Evolutionary conservation across 2,329 filamentous ascomycete genomes (phyloP), one percentile per base, ranked within the genome.

Genomic region (Xylaria hypoxylon): DNA sequence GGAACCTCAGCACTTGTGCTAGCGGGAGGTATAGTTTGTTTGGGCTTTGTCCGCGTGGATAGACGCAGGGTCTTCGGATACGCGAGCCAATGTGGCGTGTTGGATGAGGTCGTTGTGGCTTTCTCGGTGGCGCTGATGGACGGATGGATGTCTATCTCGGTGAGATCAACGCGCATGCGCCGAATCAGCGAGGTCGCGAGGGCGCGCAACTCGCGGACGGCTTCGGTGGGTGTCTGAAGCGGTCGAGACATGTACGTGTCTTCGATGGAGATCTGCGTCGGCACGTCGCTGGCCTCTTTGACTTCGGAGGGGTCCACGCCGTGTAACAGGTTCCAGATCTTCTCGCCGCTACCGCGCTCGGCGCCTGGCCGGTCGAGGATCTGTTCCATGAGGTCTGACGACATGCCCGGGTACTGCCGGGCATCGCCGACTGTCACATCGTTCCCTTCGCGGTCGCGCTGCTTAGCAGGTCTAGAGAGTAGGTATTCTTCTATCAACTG

Each of bases 191-290:
- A 93, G 13, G 81, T 83, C 0, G 91, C 85, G 2, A 97, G 81
- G 66, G 87, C 84, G n/a, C 82, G 79, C 45, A 97, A 82, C 78
- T 96, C 90, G 68, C 86, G 87, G 47, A 82, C 80, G 33, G 96
- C 88, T 65, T 89, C 85, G 0, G 87, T 78, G 58, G 90, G 76
- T 0, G 84, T 89, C 71, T 91, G 87, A 1, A 97, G 82, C 0
- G 89, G 88, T 26, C 87, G 85, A 1, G 85, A 83, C 38, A 86
- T 83, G 77, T 97, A 98, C 17, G 93, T 96, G 79, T 98, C 94
- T 76, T 98, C 95, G 69, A 98, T 96, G 77, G 93, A 96, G 76
- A 98, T 96, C 78, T 97, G 94, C 1, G 88, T 89, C 0, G 95
- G 95, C 1, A 96, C 79, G 50, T 89, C 86, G 71, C 87, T 87